These are phyloP conservation scores for Penicillium coffeae DNA, from an alignment of 495 filamentous ascomycete species.

Conservation along the genomic window DNA sequence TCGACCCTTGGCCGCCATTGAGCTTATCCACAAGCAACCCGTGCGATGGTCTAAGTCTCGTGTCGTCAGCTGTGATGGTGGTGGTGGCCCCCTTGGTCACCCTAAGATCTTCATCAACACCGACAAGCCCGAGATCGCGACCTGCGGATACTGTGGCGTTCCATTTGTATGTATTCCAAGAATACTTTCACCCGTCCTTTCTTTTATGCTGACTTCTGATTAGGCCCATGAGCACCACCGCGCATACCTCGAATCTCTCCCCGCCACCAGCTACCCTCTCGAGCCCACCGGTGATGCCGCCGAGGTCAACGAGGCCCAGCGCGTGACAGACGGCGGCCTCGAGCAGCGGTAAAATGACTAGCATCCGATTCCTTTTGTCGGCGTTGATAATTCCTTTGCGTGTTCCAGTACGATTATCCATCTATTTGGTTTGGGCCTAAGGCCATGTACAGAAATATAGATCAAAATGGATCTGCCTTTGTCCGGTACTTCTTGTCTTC, in stretches of 20 bases:
- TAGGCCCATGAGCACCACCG: slow-evolving; percentile 87
- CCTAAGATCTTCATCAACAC: slow-evolving; percentile 95
- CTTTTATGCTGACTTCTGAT: slow-evolving; percentile 1
- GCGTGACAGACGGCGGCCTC: slow-evolving; percentile 48
- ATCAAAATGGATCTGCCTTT: slow-evolving; percentile 28
- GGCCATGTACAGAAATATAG: slow-evolving; percentile 34
- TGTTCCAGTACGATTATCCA: slow-evolving; percentile 14
- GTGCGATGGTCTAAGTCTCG: slow-evolving; percentile 84
- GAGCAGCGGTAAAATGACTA: slow-evolving; percentile 47
- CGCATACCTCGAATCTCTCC: slow-evolving; percentile 73
- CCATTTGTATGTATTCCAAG: slow-evolving; percentile 69
- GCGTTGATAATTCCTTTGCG: slow-evolving; percentile 40
- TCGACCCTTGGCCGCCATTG: slow-evolving; percentile 80
- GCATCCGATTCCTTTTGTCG: slow-evolving; percentile 34
- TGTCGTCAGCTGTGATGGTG: slow-evolving; percentile 85
- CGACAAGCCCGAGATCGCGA: slow-evolving; percentile 89
- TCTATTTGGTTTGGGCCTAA: slow-evolving; percentile 26
- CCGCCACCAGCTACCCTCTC: slow-evolving; percentile 74
- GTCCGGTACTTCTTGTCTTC: not conserved
- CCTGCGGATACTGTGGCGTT: slow-evolving; percentile 90
- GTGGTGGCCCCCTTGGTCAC: slow-evolving; percentile 88
- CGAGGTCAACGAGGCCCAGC: slow-evolving; percentile 53
- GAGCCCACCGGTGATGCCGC: slow-evolving; percentile 45
- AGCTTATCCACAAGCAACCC: slow-evolving; percentile 92
- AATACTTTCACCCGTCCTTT: not conserved